Base-by-base conservation (phyloP, 805 yeast genomes). In the Phaffomyces opuntiae region DNA sequence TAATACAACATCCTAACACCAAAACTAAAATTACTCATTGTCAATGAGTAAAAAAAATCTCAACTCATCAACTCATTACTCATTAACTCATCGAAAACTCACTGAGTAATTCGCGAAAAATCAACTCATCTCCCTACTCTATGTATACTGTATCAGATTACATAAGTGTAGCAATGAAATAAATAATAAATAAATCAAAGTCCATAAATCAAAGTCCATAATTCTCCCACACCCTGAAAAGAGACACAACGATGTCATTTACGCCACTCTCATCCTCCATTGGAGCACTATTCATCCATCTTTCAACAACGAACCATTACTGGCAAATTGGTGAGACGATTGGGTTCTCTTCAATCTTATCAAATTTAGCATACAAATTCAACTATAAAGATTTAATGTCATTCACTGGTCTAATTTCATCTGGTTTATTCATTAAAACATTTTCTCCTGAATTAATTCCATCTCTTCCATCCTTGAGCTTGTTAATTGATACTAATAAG, bases 221-320 rank as follows among this genome's bases (percentile, higher is more conserved):
- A 16, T 16, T n/a, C 12, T 33, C 6, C 13, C 8, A 33, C 16
- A 16, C 19, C 16, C 13, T 11, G 11, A 17, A 34, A 17, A 29
- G 35, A 16, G 36, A 25, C 31, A 29, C 25, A 19, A 40, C 16
- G 24, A 53, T 53, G 54, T 38, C 51, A 1, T 75, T 75, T 57
- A 72, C 77, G 0, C 73, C 74, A 6, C 43, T 70, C 11, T 72
- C 68, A 35, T 58, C 78, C 1, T 45, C 69, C 1, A 46, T 70
- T 12, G 81, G 81, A 1, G 79, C 80, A 0, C 17, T 67, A 8
- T 61, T 75, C 19, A 66, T 75, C 19, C 79, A 75, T 41, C 56
- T 63, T 17, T 67, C 77, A 3, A 71, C 78, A 1, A 66, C 78
- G 1, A 63, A 68, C 17, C 73, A 65, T 50, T 57, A 72, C 27